Evolutionary conservation across 495 filamentous ascomycete species (phyloP).

Genomic region (Pseudomonodictys pantanalensis): DNA sequence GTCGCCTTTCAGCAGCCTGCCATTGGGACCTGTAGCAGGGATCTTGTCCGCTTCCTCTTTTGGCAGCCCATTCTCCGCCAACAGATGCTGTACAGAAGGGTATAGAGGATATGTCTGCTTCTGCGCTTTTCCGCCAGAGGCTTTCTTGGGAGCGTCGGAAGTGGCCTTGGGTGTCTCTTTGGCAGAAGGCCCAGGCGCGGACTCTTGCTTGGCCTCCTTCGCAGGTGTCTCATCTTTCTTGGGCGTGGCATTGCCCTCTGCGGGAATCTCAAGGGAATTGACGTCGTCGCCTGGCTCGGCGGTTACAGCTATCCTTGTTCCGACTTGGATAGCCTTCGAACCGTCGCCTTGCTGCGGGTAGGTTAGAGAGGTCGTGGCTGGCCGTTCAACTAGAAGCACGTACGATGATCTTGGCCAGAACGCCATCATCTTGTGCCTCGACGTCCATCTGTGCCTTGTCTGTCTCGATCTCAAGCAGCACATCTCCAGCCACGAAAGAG

Average conservation of each 20-base stretch:
- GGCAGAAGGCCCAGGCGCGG: conserved; percentile 37
- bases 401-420: conserved; percentile 71
- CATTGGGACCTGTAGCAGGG: conserved; percentile 80
- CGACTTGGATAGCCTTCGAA: conserved; percentile 67
- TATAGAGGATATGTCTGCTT: conserved; percentile 71
- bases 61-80: conserved; percentile 72
- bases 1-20: conserved; percentile 90
- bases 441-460: conserved; percentile 90
- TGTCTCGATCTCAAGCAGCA: conserved; percentile 81
- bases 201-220: conserved; percentile 42
- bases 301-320: conserved; percentile 69
- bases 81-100: conserved; percentile 78
- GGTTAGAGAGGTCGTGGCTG: conserved; percentile 5
- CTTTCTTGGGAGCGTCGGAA: conserved; percentile 38
- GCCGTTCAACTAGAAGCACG: background rate
- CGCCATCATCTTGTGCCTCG: conserved; percentile 80
- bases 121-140: conserved; percentile 45
- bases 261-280: conserved; percentile 62
- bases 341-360: conserved; percentile 56
- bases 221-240: conserved; percentile 10
- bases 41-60: conserved; percentile 73
- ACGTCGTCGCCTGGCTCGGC: conserved; percentile 76
- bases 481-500: conserved; percentile 71
- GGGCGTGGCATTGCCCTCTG: conserved; percentile 45
- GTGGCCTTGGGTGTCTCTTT: conserved; percentile 39